These are phyloP conservation scores for Pleurostoma richardsiae DNA, from an alignment of 2,329 filamentous ascomycete species.

Conservation along the genomic window DNA sequence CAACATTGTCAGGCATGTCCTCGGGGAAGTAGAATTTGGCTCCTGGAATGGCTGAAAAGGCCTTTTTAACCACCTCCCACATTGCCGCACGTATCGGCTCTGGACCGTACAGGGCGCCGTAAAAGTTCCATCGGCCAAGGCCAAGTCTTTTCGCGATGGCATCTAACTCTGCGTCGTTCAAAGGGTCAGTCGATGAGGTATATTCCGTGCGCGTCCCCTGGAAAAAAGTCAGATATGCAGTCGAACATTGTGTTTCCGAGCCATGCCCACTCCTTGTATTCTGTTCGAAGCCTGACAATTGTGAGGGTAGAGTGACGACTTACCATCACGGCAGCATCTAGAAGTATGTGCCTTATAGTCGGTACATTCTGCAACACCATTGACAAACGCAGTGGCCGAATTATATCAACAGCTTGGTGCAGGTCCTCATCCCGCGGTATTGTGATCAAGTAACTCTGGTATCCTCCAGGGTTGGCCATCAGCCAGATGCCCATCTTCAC, in stretches of 20 bases:
- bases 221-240: slow-evolving; percentile 19
- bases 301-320: too few relatives aligned
- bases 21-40: slow-evolving; percentile 25
- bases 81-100: slow-evolving; percentile 16
- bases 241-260: too few relatives aligned
- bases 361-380: slow-evolving; percentile 39
- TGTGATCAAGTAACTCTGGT: slow-evolving; percentile 28
- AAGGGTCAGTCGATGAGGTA: slow-evolving; percentile 16
- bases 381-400: slow-evolving; percentile 20
- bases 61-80: slow-evolving; percentile 23
- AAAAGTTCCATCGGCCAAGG: slow-evolving; percentile 40
- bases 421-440: slow-evolving; percentile 31
- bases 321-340: slow-evolving; percentile 26
- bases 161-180: slow-evolving; percentile 32
- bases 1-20: too few relatives aligned
- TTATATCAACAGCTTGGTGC: slow-evolving; percentile 27
- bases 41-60: slow-evolving; percentile 24
- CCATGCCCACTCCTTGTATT: slow-evolving; percentile 2
- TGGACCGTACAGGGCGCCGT: slow-evolving; percentile 31
- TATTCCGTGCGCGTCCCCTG: slow-evolving; percentile 19
- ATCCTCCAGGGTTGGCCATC: slow-evolving; percentile 46
- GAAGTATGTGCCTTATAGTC: slow-evolving; percentile 33
- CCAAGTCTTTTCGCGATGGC: slow-evolving; percentile 29
- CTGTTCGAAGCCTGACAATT: too few relatives aligned
- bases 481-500: slow-evolving; percentile 48